Evolutionary conservation across 73 alveolate genomes (phyloP).

Genomic region (Blepharisma japonicum): DNA sequence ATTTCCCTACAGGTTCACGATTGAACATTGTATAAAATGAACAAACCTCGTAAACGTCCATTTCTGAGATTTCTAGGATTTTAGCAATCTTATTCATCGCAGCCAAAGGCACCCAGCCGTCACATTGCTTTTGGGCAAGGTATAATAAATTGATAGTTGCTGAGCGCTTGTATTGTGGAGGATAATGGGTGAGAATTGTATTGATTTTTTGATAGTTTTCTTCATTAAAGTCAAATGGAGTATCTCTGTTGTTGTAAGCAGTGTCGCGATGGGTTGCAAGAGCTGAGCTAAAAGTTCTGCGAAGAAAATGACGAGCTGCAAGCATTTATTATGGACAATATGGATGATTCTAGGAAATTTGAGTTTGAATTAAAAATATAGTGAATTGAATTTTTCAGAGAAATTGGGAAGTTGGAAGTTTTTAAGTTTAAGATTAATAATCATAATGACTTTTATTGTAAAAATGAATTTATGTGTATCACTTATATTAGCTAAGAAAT

Average conservation of each 20-base stretch:
- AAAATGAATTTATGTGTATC: too few relatives aligned
- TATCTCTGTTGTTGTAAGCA: slow-evolving; percentile 19
- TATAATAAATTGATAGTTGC: slow-evolving; percentile 72
- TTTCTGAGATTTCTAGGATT: slow-evolving; percentile 78
- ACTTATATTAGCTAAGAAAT: too few relatives aligned
- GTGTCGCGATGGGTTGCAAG: slow-evolving; percentile 30
- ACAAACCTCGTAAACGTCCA: slow-evolving; percentile 84
- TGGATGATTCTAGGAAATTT: too few relatives aligned
- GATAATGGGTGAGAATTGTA: slow-evolving; percentile 60
- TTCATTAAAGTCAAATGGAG: slow-evolving; percentile 82
- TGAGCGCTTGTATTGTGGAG: slow-evolving; percentile 76
- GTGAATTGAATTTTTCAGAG: too few relatives aligned
- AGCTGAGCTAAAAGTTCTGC: slow-evolving; percentile 15
- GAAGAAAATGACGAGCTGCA: neutral
- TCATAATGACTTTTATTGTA: too few relatives aligned
- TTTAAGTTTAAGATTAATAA: too few relatives aligned
- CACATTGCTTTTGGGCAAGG: slow-evolving; percentile 76
- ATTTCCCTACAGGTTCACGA: slow-evolving; percentile 84
- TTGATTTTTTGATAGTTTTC: slow-evolving; percentile 74
- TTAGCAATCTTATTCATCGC: slow-evolving; percentile 92
- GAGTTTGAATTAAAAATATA: too few relatives aligned
- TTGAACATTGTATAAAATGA: slow-evolving; percentile 87
- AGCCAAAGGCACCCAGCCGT: slow-evolving; percentile 76
- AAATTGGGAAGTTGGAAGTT: too few relatives aligned
- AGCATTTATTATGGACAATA: too few relatives aligned